Evolutionary conservation across 106 monocot species (phyloP).

Genomic region (Allium fistulosum): DNA sequence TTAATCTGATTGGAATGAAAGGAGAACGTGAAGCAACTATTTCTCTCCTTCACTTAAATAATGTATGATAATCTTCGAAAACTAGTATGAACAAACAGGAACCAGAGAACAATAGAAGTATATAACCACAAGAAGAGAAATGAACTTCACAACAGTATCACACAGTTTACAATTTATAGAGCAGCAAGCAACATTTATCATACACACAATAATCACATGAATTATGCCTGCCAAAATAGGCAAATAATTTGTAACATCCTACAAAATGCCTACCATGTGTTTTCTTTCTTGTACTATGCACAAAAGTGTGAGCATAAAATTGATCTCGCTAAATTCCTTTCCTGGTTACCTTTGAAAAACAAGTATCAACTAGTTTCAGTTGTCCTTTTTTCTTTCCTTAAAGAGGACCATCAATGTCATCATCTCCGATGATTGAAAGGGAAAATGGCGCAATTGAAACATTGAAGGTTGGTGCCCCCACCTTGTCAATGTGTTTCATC

Average conservation of each 20-base stretch:
- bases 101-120: no score
- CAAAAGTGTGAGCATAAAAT: not conserved
- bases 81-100: no score
- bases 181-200: not conserved
- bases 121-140: no score
- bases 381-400: not conserved
- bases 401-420: slow-evolving; percentile 13
- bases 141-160: no score
- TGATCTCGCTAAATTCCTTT: not conserved
- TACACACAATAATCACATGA: not conserved
- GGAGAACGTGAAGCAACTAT: no score
- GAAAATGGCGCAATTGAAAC: slow-evolving; percentile 91
- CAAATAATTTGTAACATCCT: no score
- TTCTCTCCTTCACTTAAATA: no score
- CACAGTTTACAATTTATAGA: not conserved
- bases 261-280: no score
- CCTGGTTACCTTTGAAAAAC: not conserved
- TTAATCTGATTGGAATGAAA: no score
- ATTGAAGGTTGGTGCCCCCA: slow-evolving; percentile 72
- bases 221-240: no score
- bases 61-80: no score
- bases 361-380: not conserved
- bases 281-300: not conserved
- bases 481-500: slow-evolving; percentile 84
- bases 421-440: slow-evolving; percentile 59